A percentile compares a stretch with the other conserved stretches of the same genome.
Evolutionary conservation across 2,329 filamentous ascomycete genomes (phyloP).

Genomic region (Cladophialophora chaetospira): DNA sequence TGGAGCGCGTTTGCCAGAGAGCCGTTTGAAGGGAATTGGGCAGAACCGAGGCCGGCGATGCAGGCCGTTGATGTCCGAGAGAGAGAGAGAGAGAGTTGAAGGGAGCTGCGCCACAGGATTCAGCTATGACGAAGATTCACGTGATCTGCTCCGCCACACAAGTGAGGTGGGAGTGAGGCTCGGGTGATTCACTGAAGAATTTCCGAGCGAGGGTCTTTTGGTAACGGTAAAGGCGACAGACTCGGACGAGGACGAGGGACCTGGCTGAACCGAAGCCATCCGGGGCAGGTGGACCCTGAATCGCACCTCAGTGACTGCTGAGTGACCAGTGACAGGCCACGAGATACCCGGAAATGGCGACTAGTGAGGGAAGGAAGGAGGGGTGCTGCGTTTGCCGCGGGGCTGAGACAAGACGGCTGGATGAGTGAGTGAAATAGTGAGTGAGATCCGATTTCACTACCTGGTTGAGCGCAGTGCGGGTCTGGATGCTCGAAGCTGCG

Average conservation of each 20-base stretch:
- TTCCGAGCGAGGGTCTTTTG: neutral
- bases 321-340: constrained; percentile 9
- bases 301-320: constrained; percentile 3
- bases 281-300: neutral
- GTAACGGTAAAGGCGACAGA: neutral
- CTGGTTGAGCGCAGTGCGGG: neutral
- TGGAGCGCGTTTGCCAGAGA: neutral
- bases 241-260: neutral
- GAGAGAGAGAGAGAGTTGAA: no score
- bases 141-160: constrained; percentile 1
- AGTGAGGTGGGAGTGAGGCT: neutral
- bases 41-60: neutral
- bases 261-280: neutral
- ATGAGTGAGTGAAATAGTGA: constrained; percentile 13
- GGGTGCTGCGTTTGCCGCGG: constrained; percentile 17
- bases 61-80: constrained; percentile 11
- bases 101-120: constrained; percentile 9
- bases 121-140: constrained; percentile 3
- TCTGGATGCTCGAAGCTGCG: constrained; percentile 1
- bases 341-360: constrained; percentile 7
- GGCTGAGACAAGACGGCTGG: constrained; percentile 16
- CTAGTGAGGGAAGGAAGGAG: neutral
- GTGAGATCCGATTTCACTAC: constrained; percentile 1
- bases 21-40: no score
- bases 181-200: neutral